Percentiles rank a stretch among this genome's conserved stretches.
Evolutionary conservation across 768 basidiomycete genomes (phyloP).

Genomic region (Mrakia gelida): DNA sequence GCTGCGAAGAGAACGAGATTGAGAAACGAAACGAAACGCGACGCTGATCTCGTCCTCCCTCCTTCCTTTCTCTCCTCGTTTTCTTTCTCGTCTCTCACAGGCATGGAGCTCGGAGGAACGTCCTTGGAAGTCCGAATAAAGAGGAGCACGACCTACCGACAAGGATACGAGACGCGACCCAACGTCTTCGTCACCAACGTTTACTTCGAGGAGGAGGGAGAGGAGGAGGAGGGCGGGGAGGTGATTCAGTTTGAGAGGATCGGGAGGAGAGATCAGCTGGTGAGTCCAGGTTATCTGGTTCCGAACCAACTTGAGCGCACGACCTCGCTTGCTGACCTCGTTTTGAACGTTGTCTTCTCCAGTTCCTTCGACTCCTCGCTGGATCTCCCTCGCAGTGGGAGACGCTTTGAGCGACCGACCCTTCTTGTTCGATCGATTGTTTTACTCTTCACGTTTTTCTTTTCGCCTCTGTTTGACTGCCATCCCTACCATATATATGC

Average conservation of each 20-base stretch:
- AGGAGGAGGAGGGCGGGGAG: constrained; percentile 38
- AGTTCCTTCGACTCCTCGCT: constrained; percentile 44
- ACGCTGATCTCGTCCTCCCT: not conserved
- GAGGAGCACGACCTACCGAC: constrained; percentile 34
- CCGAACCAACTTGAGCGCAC: too few relatives aligned
- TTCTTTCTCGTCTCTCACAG: not conserved
- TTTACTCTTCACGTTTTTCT: too few relatives aligned
- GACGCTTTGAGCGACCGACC: constrained; percentile 40
- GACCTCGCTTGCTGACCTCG: too few relatives aligned
- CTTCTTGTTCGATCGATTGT: too few relatives aligned
- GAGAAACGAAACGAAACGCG: too few relatives aligned
- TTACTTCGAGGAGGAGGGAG: constrained; percentile 33
- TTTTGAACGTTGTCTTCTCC: too few relatives aligned
- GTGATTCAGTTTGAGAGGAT: constrained; percentile 44
- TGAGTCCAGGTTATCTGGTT: too few relatives aligned
- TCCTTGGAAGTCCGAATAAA: constrained; percentile 47
- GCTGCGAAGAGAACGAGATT: too few relatives aligned
- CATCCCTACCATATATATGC: not conserved
- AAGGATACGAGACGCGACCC: constrained; percentile 26
- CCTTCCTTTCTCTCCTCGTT: not conserved
- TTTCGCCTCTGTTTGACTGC: not conserved
- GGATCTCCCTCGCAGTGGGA: constrained; percentile 47
- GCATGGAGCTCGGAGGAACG: constrained; percentile 45
- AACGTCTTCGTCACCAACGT: constrained; percentile 23
- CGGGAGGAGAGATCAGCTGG: constrained; percentile 45